Conservation (phyloP, 768 basidiomycete genomes). For the Mycena epipterygia region DNA sequence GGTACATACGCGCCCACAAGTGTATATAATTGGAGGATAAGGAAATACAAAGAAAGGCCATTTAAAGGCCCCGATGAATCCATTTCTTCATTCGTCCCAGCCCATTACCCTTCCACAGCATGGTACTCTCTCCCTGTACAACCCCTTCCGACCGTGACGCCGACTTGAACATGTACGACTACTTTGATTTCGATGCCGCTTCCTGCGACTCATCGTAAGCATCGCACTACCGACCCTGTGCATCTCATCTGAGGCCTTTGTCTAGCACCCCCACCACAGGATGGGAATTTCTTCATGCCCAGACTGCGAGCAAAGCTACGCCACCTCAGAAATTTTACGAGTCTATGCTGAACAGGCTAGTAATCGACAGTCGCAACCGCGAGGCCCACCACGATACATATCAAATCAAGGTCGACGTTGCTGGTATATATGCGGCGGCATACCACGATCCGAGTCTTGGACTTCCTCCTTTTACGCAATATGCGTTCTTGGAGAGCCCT, state of each 20-base stretch:
- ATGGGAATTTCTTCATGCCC: not conserved
- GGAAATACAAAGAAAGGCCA: slow-evolving; percentile 25
- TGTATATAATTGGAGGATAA: slow-evolving; percentile 20
- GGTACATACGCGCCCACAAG: slow-evolving; percentile 30
- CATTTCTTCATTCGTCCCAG: not conserved
- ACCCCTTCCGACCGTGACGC: not conserved
- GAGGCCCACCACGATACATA: not conserved
- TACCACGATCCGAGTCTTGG: not conserved
- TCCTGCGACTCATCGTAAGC: slow-evolving; percentile 25
- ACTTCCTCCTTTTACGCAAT: not conserved
- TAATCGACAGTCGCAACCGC: not conserved
- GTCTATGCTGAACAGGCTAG: not conserved
- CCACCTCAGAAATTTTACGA: not conserved
- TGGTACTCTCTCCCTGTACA: not conserved
- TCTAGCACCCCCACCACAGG: not conserved
- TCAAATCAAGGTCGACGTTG: slow-evolving; percentile 1
- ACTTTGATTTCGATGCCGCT: slow-evolving; percentile 27
- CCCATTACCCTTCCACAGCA: not conserved
- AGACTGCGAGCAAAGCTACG: not conserved
- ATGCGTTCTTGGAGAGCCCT: not conserved
- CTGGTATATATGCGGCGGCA: not conserved
- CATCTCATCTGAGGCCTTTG: not conserved
- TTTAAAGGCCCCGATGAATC: slow-evolving; percentile 11
- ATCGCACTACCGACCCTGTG: not conserved
- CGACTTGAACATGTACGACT: slow-evolving; percentile 9